Evolutionary conservation across 495 filamentous ascomycete genomes (phyloP), one percentile per base, ranked within the genome.

Genomic region (Pyrenopolyporus hunteri): DNA sequence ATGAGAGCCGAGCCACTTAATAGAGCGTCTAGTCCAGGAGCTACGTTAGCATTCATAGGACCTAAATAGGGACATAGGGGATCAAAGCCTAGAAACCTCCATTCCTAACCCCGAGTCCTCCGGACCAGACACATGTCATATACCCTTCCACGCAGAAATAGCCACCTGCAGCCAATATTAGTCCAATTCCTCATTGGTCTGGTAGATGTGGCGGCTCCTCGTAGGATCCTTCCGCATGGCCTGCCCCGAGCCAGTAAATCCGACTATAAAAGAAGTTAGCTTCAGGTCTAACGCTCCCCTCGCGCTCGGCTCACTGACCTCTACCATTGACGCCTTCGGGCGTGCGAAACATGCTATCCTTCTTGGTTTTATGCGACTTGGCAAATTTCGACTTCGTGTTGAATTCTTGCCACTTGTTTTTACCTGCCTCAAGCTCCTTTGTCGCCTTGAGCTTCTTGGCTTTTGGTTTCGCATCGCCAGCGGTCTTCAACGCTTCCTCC

Each of bases 341-440:
- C 1, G 93, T 96, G 20, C 95, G 84, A 67, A 98, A 98, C 94
- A 97, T 97, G 77, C 90, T 95, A 11, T 98, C 92, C 79, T 96
- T 97, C 76, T 90, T 92, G 6, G 73, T 70, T 52, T 75, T 78
- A 39, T 70, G 68, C n/a, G 76, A 63, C 73, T 90, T 92, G 40
- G 85, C 89, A 32, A 85, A 78, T 69, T 91, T 92, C 14, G 89
- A 88, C 76, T 93, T 96, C 63, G 78, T 79, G 32, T 83, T 86
- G 70, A 95, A 98, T 64, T 93, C 88, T 73, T 97, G 88, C 94
- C 94, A 98, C 68, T 94, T 96, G 63, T 81, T 91, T 80, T 96
- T 96, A 61, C 88, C 88, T 59, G 83, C 89, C 76, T 97, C 92
- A 8, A 98, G 80, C 70, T 93, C 91, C 71, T 91, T 91, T 26